Percentiles rank a stretch among this genome's conserved stretches.
These are phyloP conservation scores for Cryptosporidium sp. DNA, from an alignment of 169 alveolate genomes.

Conservation along the genomic window DNA sequence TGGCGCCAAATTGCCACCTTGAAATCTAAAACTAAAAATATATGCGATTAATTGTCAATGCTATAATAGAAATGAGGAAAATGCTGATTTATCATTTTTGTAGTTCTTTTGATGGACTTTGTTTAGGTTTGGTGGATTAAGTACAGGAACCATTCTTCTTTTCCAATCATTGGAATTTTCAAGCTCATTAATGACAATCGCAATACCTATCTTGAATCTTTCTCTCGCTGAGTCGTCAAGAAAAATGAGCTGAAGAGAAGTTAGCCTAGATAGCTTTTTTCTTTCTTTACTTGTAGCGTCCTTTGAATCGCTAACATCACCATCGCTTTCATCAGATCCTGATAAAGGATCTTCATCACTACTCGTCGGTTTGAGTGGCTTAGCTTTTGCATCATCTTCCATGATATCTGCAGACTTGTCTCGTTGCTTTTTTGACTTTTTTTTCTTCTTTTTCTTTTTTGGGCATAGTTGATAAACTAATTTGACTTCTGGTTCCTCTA, in stretches of 20 bases:
- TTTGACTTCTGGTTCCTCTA: conserved; percentile 67
- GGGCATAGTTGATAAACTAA: conserved; percentile 42
- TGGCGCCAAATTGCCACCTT: not conserved
- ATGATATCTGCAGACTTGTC: not conserved
- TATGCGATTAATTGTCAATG: not conserved
- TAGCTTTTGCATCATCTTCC: not conserved
- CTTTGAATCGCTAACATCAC: conserved; percentile 6
- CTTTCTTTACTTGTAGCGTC: conserved; percentile 37
- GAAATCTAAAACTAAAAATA: not conserved
- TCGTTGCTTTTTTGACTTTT: not conserved
- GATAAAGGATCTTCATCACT: conserved; percentile 62
- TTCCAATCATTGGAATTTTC: conserved; percentile 72
- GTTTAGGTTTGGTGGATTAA: conserved; percentile 22
- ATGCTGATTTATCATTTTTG: conserved; percentile 2
- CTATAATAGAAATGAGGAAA: conserved; percentile 1
- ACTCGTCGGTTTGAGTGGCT: conserved; percentile 5
- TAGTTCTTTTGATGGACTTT: conserved; percentile 12
- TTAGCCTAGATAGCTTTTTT: conserved; percentile 35
- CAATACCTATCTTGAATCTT: conserved; percentile 64
- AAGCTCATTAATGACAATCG: conserved; percentile 46
- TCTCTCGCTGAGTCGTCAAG: conserved; percentile 73
- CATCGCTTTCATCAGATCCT: conserved; percentile 45
- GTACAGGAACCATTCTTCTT: conserved; percentile 72
- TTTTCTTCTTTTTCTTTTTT: conserved; percentile 8
- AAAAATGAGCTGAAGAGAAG: conserved; percentile 47